phyloP scores from a whole-genome alignment of 441 rosid species.

The Corymbia calophylla region DNA sequence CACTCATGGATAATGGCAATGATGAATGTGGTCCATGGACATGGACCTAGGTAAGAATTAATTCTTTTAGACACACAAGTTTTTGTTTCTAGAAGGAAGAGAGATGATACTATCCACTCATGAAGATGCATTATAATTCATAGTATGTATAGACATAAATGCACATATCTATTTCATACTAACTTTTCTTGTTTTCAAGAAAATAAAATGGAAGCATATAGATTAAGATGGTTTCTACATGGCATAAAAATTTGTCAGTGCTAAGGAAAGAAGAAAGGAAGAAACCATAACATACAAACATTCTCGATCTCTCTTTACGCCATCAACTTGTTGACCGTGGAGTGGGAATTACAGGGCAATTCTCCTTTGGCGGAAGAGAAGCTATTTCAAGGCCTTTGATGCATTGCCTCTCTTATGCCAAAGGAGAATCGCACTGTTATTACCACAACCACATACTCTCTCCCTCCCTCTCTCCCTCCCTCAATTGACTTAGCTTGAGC shows the following conservation, averaged over 20 bases:
- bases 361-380: conserved; percentile 26
- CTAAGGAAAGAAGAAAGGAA: background rate
- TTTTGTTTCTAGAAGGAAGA: background rate
- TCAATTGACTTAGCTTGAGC: too few relatives aligned
- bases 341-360: conserved; percentile 25
- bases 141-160: background rate
- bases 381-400: background rate
- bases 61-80: background rate
- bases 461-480: too few relatives aligned
- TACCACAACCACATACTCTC: conserved; percentile 11
- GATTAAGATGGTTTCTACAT: too few relatives aligned
- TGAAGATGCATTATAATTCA: background rate
- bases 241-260: background rate
- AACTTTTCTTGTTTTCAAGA: background rate
- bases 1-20: background rate
- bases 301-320: background rate
- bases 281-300: background rate
- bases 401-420: conserved; percentile 24
- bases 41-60: background rate
- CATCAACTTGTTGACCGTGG: background rate
- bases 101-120: background rate
- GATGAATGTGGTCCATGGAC: background rate
- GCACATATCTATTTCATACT: background rate
- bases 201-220: background rate
- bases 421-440: conserved; percentile 64